Conservation (phyloP, 2,329 filamentous ascomycete species). For the Penicillium sp. region DNA sequence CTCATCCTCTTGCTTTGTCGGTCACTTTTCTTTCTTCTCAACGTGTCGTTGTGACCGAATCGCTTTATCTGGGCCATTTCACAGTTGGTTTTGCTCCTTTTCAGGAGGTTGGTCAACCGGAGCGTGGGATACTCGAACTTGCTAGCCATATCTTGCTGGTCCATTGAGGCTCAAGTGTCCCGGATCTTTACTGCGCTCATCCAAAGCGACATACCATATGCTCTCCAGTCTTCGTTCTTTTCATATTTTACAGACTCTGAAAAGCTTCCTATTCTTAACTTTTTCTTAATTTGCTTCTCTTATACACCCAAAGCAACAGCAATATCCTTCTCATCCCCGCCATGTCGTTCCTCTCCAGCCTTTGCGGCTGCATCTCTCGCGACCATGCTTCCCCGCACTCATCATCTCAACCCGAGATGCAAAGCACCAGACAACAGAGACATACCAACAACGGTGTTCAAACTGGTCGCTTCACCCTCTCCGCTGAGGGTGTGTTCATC, state of each 20-base stretch:
- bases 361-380: conserved; percentile 27
- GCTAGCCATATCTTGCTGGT: background rate
- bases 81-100: background rate
- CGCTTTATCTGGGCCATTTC: background rate
- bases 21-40: conserved; percentile 9
- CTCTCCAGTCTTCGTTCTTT: background rate
- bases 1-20: conserved; percentile 7
- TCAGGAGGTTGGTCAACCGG: conserved; percentile 5
- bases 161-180: conserved; percentile 2
- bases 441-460: conserved; percentile 13
- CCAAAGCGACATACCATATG: conserved; percentile 2
- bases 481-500: conserved; percentile 16
- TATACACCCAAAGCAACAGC: background rate
- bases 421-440: background rate
- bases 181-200: background rate
- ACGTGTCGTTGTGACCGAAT: background rate
- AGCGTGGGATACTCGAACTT: conserved; percentile 6
- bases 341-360: conserved; percentile 24
- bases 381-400: conserved; percentile 6
- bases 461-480: conserved; percentile 22
- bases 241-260: background rate
- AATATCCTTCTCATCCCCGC: background rate
- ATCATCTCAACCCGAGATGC: conserved; percentile 13
- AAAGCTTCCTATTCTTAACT: background rate
- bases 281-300: background rate